A percentile compares a stretch with the other conserved stretches of the same genome.
Conservation (phyloP, 192 early-diverging fungal genomes). For the Chytriomyces sp. region DNA sequence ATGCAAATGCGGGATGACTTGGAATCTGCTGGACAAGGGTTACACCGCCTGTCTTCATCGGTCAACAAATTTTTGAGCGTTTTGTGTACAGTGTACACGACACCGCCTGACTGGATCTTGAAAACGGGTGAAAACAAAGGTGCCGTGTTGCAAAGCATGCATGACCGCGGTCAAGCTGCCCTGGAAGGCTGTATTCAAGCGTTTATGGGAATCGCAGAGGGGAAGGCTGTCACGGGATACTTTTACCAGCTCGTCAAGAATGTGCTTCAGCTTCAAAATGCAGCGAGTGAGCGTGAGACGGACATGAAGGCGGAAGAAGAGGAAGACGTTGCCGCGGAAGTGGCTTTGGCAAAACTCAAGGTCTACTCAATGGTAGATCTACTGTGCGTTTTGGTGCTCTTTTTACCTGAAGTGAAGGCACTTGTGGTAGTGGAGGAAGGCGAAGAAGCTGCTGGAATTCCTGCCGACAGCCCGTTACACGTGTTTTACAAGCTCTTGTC, state of each 20-base stretch:
- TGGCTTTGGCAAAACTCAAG: slow-evolving; percentile 60
- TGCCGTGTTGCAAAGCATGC: slow-evolving; percentile 50
- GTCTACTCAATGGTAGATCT: slow-evolving; percentile 91
- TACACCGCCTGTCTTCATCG: slow-evolving; percentile 38
- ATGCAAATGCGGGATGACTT: slow-evolving; percentile 1
- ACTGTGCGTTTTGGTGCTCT: slow-evolving; percentile 72
- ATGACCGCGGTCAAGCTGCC: slow-evolving; percentile 52
- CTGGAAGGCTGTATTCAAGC: slow-evolving; percentile 49
- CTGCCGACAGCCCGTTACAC: slow-evolving; percentile 42
- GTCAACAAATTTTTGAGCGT: slow-evolving; percentile 52
- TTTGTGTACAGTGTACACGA: slow-evolving; percentile 62
- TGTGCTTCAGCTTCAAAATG: slow-evolving; percentile 48
- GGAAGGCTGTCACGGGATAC: slow-evolving; percentile 46
- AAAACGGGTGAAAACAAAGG: slow-evolving; percentile 41
- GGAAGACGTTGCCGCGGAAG: slow-evolving; percentile 56
- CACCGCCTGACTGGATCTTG: slow-evolving; percentile 29
- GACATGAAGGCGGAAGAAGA: slow-evolving; percentile 70
- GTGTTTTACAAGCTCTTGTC: slow-evolving; percentile 53
- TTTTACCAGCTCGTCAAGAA: slow-evolving; percentile 58
- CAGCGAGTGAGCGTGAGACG: slow-evolving; percentile 11
- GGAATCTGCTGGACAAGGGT: slow-evolving; percentile 27
- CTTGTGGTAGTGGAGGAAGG: neutral
- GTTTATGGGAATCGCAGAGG: slow-evolving; percentile 56
- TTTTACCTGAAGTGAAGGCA: slow-evolving; percentile 62
- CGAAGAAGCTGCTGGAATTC: slow-evolving; percentile 35